These are phyloP conservation scores for Durotheca rogersii DNA, from an alignment of 495 filamentous ascomycete species.

Conservation along the genomic window DNA sequence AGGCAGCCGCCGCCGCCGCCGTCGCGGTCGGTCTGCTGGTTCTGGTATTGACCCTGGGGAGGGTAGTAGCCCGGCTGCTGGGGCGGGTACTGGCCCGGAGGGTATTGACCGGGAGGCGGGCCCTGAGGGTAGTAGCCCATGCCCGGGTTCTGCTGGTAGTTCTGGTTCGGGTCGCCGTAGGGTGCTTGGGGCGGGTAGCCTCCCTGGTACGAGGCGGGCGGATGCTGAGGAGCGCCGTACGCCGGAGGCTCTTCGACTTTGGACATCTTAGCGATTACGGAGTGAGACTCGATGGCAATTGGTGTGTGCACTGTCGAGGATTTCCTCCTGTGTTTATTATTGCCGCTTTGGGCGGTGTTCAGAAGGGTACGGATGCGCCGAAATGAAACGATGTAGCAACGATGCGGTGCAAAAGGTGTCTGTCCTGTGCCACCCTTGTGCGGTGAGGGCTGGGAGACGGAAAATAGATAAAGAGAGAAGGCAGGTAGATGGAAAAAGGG, in stretches of 20 bases:
- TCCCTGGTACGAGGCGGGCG: slow-evolving; percentile 35
- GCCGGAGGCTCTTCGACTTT: slow-evolving; percentile 48
- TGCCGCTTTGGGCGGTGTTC: no score
- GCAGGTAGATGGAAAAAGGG: no score
- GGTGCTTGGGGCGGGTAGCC: slow-evolving; percentile 26
- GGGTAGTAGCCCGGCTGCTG: slow-evolving; percentile 29
- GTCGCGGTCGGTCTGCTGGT: slow-evolving; percentile 9
- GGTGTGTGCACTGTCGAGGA: not conserved
- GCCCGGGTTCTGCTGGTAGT: slow-evolving; percentile 42
- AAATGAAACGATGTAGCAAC: no score
- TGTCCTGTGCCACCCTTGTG: no score
- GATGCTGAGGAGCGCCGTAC: slow-evolving; percentile 36
- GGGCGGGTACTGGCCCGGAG: slow-evolving; percentile 15
- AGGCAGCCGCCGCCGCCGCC: slow-evolving; percentile 33
- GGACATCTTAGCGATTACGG: no score
- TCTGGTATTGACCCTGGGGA: slow-evolving; percentile 25
- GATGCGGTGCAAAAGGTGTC: no score
- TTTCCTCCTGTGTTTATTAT: no score
- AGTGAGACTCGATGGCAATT: slow-evolving; percentile 32
- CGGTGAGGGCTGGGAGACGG: no score
- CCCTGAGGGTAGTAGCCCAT: slow-evolving; percentile 48
- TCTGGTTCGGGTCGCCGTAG: slow-evolving; percentile 25
- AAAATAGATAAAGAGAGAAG: no score
- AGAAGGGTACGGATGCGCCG: no score
- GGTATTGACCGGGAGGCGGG: slow-evolving; percentile 1